Base-by-base conservation (phyloP, 306 rosid genomes). In the Prunus mira region DNA sequence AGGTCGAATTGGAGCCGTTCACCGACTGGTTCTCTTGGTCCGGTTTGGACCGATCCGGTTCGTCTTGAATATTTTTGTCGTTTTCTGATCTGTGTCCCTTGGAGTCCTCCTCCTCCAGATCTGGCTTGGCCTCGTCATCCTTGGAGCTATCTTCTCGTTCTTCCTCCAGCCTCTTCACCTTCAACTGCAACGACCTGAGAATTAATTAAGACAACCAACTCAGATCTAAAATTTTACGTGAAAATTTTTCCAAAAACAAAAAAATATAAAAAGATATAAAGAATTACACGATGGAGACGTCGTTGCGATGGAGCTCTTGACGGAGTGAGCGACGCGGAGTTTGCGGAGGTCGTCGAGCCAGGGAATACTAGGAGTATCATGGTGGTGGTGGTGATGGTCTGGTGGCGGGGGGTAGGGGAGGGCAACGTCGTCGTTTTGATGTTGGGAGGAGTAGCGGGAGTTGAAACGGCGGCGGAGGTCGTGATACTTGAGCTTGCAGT, bases 1-100 rank as follows among this genome's bases (percentile, higher is more conserved):
- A 89, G 78, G 96, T 90, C 17, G 97, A 90, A 78, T 93, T 93
- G 0, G 96, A 93, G 79, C 89, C 93, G 61, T 90, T 90, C 60
- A 93, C 96, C 25, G 97, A 93, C 70, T 86, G 91, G 34, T 88
- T 83, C 22, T 92, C 96, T 67, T 86, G 87, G 81, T 90, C 96
- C 8, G 90, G 88, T 34, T 88, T 90, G 69, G 69, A 73, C 27
- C 47, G 60, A 68, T 45, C 81, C 67, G 80, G 87, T 76, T 81
- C 88, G 50, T 22, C 20, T n/a, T 20, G 72, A 66, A 49, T 12
- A 49, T 66, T 81, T 67, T 87, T 78, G 82, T 88, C 89, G 78
- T 79, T 87, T 76, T 79, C 87, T 79, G 91, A 85, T 78, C 58
- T 67, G 38, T 25, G 28, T 67, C 76, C 69, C 32, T 80, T 85